Percentiles rank a stretch among this genome's conserved stretches.
These are phyloP conservation scores for Castanospermum australe DNA, from an alignment of 306 rosid genomes.

Conservation along the genomic window DNA sequence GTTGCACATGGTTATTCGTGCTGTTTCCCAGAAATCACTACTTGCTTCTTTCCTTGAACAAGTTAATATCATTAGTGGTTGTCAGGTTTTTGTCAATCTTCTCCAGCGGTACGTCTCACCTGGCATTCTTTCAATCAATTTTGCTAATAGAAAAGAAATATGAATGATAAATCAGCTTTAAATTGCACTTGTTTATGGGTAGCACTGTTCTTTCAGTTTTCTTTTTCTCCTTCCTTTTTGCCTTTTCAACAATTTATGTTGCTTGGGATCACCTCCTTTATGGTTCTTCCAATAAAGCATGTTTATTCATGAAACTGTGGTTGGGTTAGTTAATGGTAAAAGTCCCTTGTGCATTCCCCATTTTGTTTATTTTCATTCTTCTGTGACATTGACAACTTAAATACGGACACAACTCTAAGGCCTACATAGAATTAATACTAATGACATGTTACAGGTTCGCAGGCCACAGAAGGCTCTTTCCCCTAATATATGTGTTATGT, in stretches of 20 bases:
- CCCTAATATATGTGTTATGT: too few relatives aligned
- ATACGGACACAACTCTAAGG: neutral
- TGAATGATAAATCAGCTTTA: neutral
- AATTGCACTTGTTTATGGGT: neutral
- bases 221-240: neutral
- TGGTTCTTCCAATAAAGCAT: neutral
- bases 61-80: slow-evolving; percentile 72
- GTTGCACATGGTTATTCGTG: slow-evolving; percentile 91
- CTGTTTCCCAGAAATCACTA: slow-evolving; percentile 77
- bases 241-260: neutral
- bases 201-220: neutral
- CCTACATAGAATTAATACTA: neutral
- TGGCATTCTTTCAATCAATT: slow-evolving; percentile 20
- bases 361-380: neutral
- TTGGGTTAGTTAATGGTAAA: neutral
- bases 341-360: neutral
- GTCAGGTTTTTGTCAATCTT: slow-evolving; percentile 91
- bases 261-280: neutral
- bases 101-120: slow-evolving; percentile 73
- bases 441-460: too few relatives aligned
- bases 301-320: neutral
- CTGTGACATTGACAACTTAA: neutral
- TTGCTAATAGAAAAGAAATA: neutral
- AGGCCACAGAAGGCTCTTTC: too few relatives aligned
- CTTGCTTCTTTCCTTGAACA: slow-evolving; percentile 90